phyloP scores from a whole-genome alignment of 305 asterid species.

The Stenogyne calaminthoides region DNA sequence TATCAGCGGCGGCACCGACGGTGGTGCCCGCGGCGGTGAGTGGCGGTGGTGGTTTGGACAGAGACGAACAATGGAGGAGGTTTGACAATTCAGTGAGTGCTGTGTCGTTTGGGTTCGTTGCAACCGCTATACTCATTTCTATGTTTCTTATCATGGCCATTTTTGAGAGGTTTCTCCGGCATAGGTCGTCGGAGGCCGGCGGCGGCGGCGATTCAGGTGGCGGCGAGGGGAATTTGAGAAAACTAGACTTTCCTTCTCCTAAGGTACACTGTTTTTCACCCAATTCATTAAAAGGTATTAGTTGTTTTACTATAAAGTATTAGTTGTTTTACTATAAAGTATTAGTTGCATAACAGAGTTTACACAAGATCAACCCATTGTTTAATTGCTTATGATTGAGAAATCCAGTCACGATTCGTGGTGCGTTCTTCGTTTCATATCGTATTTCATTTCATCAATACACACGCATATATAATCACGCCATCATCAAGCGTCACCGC shows the following conservation, averaged over 20 bases:
- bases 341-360: too few species aligned
- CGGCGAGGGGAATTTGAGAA: constrained; percentile 45
- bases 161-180: constrained; percentile 76
- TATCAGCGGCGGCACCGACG: constrained; percentile 41
- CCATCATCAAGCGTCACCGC: background rate
- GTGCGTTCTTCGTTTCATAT: background rate
- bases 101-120: constrained; percentile 89
- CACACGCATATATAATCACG: background rate
- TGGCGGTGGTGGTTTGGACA: constrained; percentile 40
- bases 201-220: constrained; percentile 35
- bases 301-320: too few species aligned
- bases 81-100: constrained; percentile 76
- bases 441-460: background rate
- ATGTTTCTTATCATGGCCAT: constrained; percentile 91
- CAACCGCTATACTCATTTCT: constrained; percentile 84
- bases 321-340: too few species aligned
- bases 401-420: background rate
- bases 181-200: constrained; percentile 40
- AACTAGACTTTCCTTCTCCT: constrained; percentile 63
- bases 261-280: constrained; percentile 47
- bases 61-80: constrained; percentile 66
- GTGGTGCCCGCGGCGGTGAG: constrained; percentile 43
- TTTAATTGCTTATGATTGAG: background rate
- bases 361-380: too few species aligned
- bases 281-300: background rate